These are phyloP conservation scores for Penicillium crystallinum DNA, from an alignment of 495 filamentous ascomycete genomes.

Conservation along the genomic window DNA sequence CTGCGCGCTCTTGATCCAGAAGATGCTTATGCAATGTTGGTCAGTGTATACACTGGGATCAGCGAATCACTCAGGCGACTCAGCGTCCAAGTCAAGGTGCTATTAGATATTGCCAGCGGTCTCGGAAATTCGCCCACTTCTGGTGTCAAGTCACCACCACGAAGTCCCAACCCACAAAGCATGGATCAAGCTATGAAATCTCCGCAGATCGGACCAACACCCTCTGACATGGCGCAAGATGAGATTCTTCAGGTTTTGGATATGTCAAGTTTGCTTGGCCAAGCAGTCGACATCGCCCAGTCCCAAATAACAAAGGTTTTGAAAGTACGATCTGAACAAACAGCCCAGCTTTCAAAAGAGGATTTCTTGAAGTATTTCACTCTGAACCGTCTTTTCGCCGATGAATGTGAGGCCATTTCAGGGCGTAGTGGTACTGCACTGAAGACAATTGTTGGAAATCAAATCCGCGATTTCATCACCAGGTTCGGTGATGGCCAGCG, in stretches of 20 bases:
- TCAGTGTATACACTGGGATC: slow-evolving; percentile 76
- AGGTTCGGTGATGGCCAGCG: slow-evolving; percentile 70
- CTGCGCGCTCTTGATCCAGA: slow-evolving; percentile 76
- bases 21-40: slow-evolving; percentile 81
- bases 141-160: slow-evolving; percentile 39
- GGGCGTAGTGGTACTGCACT: slow-evolving; percentile 78
- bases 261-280: slow-evolving; percentile 88
- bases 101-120: slow-evolving; percentile 91
- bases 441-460: slow-evolving; percentile 82
- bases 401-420: slow-evolving; percentile 94
- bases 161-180: slow-evolving; percentile 39
- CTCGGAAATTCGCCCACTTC: slow-evolving; percentile 41
- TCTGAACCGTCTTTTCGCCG: slow-evolving; percentile 88
- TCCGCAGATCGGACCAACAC: slow-evolving; percentile 12
- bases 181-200: slow-evolving; percentile 22
- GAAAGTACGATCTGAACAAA: slow-evolving; percentile 86
- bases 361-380: slow-evolving; percentile 88
- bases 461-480: slow-evolving; percentile 85
- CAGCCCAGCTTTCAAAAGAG: slow-evolving; percentile 61
- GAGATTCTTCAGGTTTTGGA: slow-evolving; percentile 82
- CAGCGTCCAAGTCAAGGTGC: slow-evolving; percentile 84
- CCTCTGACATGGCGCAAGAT: slow-evolving; percentile 53
- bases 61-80: slow-evolving; percentile 82
- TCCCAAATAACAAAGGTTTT: slow-evolving; percentile 88
- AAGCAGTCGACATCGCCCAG: slow-evolving; percentile 89